Conservation (phyloP, 139 green algal species). For the Chara braunii region DNA sequence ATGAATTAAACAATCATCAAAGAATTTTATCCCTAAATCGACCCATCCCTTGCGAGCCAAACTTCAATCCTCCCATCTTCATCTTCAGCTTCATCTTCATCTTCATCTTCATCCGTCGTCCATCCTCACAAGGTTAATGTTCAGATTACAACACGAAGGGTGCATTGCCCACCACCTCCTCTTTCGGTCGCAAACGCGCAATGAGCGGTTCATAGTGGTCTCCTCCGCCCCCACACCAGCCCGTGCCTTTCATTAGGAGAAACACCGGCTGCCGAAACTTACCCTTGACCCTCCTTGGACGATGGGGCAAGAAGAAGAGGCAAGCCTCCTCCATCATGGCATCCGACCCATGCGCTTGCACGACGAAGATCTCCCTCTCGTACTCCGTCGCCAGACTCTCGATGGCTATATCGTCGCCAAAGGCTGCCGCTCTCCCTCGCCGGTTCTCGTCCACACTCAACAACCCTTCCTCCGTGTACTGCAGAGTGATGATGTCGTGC, state of each 20-base stretch:
- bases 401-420: slow-evolving; percentile 38
- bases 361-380: slow-evolving; percentile 24
- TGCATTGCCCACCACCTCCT: too few relatives aligned
- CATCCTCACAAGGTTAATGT: too few relatives aligned
- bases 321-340: slow-evolving; percentile 16
- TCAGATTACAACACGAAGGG: too few relatives aligned
- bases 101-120: too few relatives aligned
- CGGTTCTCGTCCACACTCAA: slow-evolving; percentile 25
- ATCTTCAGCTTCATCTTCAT: too few relatives aligned
- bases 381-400: slow-evolving; percentile 28
- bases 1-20: too few relatives aligned
- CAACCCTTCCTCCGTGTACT: slow-evolving; percentile 32
- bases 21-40: too few relatives aligned
- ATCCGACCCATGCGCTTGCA: slow-evolving; percentile 33
- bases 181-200: background rate
- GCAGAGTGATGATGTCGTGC: slow-evolving; percentile 36
- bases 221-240: slow-evolving; percentile 23
- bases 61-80: too few relatives aligned
- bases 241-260: slow-evolving; percentile 39
- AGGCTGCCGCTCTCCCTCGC: slow-evolving; percentile 14
- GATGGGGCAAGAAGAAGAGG: slow-evolving; percentile 28
- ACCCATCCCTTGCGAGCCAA: too few relatives aligned
- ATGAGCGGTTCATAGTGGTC: slow-evolving; percentile 34
- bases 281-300: slow-evolving; percentile 9
- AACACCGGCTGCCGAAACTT: slow-evolving; percentile 27